Percentiles rank a stretch among this genome's conserved stretches.
Evolutionary conservation across 2,329 filamentous ascomycete genomes (phyloP).

Genomic region (Anthostomella pinea): DNA sequence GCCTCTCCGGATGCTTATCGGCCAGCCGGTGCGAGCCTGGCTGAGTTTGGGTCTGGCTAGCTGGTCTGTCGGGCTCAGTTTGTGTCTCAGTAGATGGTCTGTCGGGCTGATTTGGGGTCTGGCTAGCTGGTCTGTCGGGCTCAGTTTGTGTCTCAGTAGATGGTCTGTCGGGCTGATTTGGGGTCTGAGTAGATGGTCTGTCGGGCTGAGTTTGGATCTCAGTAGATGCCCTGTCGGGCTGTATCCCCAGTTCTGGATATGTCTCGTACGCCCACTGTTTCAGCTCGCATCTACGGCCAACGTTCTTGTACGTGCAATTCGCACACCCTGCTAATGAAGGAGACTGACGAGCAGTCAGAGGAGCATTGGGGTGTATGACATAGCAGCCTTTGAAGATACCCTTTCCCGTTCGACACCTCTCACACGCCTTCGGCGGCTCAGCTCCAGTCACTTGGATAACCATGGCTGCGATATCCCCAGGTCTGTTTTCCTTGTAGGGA

Average conservation of each 20-base stretch:
- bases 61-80: too few relatives aligned
- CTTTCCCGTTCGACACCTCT: background rate
- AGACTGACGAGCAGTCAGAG: conserved; percentile 8
- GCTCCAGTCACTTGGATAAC: conserved; percentile 11
- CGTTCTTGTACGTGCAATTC: conserved; percentile 20
- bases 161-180: too few relatives aligned
- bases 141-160: too few relatives aligned
- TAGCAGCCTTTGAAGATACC: conserved; percentile 12
- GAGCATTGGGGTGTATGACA: conserved; percentile 12
- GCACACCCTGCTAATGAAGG: conserved; percentile 15
- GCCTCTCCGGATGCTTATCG: conserved; percentile 6
- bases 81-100: too few relatives aligned
- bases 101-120: too few relatives aligned
- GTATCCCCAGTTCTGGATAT: conserved; percentile 6
- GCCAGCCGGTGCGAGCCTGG: too few relatives aligned
- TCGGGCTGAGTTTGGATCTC: too few relatives aligned
- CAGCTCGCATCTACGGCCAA: conserved; percentile 11
- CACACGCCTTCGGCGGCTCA: background rate
- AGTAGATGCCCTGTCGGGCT: too few relatives aligned
- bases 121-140: too few relatives aligned
- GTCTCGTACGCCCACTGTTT: conserved; percentile 7
- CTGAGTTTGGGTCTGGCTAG: background rate
- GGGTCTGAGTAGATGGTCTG: too few relatives aligned
- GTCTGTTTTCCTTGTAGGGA: conserved; percentile 9
- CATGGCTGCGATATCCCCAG: conserved; percentile 17